A percentile compares a stretch with the other conserved stretches of the same genome.
Conservation (phyloP, 805 yeast species). For the Myxozyma udenii region DNA sequence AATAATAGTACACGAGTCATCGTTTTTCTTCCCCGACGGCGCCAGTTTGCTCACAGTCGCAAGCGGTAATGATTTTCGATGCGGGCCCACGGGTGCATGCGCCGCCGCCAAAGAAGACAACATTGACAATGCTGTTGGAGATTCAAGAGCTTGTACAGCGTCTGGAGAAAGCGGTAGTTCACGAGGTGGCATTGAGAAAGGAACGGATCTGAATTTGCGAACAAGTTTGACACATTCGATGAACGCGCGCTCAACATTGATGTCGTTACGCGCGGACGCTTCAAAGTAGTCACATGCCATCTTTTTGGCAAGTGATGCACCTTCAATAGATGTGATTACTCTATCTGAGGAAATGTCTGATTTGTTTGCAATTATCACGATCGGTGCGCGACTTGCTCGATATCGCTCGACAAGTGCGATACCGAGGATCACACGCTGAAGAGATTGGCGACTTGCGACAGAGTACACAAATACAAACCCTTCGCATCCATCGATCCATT, state of each 20-base stretch:
- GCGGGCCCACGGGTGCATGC: too few relatives aligned
- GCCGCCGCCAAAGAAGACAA: too few relatives aligned
- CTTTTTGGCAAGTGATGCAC: conserved; percentile 72
- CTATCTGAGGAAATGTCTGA: conserved; percentile 78
- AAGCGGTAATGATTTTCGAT: too few relatives aligned
- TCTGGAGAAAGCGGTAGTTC: too few relatives aligned
- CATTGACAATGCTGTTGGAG: too few relatives aligned
- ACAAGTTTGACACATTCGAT: conserved; percentile 60
- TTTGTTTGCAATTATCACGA: conserved; percentile 88
- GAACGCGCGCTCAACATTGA: conserved; percentile 88
- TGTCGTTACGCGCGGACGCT: conserved; percentile 85
- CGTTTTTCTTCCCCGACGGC: too few relatives aligned
- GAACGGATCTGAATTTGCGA: not conserved
- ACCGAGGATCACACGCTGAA: conserved; percentile 72
- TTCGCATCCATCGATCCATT: conserved; percentile 67
- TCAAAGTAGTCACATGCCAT: conserved; percentile 92
- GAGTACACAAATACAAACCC: conserved; percentile 87
- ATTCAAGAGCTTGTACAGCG: too few relatives aligned
- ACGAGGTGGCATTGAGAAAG: too few relatives aligned
- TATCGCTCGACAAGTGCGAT: conserved; percentile 81
- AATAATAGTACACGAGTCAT: too few relatives aligned
- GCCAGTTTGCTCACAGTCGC: too few relatives aligned
- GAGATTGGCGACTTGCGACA: conserved; percentile 70
- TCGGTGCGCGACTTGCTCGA: conserved; percentile 75
- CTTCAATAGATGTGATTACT: conserved; percentile 42